A percentile compares a stretch with the other conserved stretches of the same genome.
phyloP scores from a whole-genome alignment of 345 rosid genomes.

The Arabidopsis arenosa region DNA sequence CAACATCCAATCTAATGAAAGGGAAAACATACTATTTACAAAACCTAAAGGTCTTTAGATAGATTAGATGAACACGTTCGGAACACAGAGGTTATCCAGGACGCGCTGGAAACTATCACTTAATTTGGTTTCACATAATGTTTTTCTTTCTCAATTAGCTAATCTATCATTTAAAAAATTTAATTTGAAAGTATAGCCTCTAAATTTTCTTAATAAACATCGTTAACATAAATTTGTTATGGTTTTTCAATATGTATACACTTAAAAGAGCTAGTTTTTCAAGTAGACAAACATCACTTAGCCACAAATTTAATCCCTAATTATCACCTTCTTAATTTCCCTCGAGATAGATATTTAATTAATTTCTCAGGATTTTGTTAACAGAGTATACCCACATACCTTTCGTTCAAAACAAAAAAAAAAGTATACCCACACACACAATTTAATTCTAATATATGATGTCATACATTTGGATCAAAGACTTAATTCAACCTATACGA shows the following conservation, averaged over 20 bases:
- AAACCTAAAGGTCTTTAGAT: conserved; percentile 7
- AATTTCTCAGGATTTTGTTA: not conserved
- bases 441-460: conserved; percentile 2
- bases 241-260: not conserved
- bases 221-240: not conserved
- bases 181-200: not conserved
- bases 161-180: not conserved
- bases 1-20: conserved; percentile 11
- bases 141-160: not conserved
- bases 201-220: not conserved
- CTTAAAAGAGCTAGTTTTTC: not conserved
- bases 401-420: too few relatives aligned
- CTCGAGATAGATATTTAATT: conserved; percentile 1
- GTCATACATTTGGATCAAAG: conserved; percentile 14
- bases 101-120: conserved; percentile 11
- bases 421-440: not conserved
- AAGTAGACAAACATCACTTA: conserved; percentile 4
- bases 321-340: not conserved
- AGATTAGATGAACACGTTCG: conserved; percentile 12
- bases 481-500: conserved; percentile 13
- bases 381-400: conserved; percentile 4
- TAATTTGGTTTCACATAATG: not conserved
- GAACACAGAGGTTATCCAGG: not conserved
- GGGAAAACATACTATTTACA: not conserved
- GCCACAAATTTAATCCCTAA: not conserved